phyloP scores from a whole-genome alignment of 305 asterid species.

The Andrographis paniculata region DNA sequence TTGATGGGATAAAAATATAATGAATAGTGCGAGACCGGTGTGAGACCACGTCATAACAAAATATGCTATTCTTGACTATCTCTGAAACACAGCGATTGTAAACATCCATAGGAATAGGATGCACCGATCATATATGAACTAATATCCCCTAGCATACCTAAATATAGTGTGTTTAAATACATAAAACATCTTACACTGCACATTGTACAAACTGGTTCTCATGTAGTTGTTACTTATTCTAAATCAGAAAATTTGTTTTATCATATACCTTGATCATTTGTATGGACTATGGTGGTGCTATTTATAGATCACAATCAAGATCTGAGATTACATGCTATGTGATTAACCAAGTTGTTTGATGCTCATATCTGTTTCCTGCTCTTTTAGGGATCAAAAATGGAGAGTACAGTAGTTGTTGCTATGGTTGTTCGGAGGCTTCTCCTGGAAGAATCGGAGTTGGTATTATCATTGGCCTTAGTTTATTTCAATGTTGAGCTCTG shows the following conservation, averaged over 20 bases:
- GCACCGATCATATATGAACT: constrained; percentile 1
- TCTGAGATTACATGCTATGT: background rate
- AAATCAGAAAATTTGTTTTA: too few relatives aligned
- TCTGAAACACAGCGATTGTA: too few relatives aligned
- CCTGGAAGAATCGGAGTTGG: constrained; percentile 92
- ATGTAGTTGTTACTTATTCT: too few relatives aligned
- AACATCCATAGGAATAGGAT: background rate
- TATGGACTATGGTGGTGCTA: background rate
- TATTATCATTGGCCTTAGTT: constrained; percentile 24
- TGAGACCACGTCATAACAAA: too few relatives aligned
- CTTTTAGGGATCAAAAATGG: constrained; percentile 77
- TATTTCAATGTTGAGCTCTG: constrained; percentile 18
- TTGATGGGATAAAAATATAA: too few relatives aligned
- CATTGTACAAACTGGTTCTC: constrained; percentile 12
- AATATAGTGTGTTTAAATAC: constrained; percentile 2
- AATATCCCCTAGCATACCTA: background rate
- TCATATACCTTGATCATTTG: background rate
- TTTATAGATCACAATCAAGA: background rate
- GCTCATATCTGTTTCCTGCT: constrained; percentile 14
- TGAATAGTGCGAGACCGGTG: too few relatives aligned
- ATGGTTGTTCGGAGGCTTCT: constrained; percentile 89
- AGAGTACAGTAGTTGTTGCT: constrained; percentile 60
- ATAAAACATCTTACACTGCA: background rate
- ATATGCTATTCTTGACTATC: too few relatives aligned
- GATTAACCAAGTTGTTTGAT: constrained; percentile 6